Evolutionary conservation across 1,139 yeast species (phyloP).

Genomic region (Diutina siamensis): DNA sequence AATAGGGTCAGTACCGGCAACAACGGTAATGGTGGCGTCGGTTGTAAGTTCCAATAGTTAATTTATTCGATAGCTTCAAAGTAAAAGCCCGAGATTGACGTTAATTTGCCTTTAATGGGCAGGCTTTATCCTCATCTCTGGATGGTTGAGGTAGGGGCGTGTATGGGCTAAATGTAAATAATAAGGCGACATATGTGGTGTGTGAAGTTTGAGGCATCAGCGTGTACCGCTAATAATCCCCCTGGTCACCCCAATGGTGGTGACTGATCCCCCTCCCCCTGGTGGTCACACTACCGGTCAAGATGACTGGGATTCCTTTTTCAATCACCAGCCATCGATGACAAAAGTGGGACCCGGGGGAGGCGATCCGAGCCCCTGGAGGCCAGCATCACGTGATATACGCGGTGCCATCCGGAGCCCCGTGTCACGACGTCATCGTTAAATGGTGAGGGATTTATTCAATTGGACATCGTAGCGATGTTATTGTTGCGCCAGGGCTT

Average conservation of each 20-base stretch:
- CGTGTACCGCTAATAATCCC: too few relatives aligned
- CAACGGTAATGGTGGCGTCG: too few relatives aligned
- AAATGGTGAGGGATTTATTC: conserved; percentile 1
- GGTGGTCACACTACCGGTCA: too few relatives aligned
- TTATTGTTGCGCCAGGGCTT: not conserved
- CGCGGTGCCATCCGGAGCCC: not conserved
- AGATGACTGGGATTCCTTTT: too few relatives aligned
- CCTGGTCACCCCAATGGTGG: too few relatives aligned
- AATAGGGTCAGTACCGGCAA: too few relatives aligned
- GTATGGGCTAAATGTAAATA: not conserved
- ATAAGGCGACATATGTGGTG: not conserved
- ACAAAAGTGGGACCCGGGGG: too few relatives aligned
- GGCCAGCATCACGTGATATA: not conserved
- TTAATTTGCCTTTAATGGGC: not conserved
- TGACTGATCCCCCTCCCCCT: too few relatives aligned
- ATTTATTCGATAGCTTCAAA: too few relatives aligned
- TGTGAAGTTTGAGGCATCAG: not conserved
- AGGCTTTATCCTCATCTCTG: not conserved
- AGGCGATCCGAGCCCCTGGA: too few relatives aligned
- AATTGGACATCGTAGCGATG: not conserved
- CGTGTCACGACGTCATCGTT: not conserved
- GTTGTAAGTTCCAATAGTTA: too few relatives aligned
- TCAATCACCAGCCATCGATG: not conserved
- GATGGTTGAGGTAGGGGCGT: not conserved
- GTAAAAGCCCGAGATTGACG: not conserved